phyloP scores from a whole-genome alignment of 2,329 filamentous ascomycete species.

The Camptophora hylomeconis region DNA sequence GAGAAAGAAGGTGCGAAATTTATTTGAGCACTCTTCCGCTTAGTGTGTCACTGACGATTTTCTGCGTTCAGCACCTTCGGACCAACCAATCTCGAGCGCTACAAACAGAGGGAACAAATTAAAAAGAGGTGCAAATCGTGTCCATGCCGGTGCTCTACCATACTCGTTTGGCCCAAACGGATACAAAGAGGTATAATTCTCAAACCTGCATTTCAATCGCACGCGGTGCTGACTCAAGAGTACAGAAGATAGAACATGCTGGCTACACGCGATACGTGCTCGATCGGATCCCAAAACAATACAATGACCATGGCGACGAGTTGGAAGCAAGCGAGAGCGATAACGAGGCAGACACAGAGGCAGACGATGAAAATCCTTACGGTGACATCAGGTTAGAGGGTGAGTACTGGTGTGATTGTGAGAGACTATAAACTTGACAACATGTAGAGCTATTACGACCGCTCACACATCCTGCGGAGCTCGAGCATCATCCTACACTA shows the following conservation, averaged over 20 bases:
- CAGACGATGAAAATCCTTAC: conserved; percentile 50
- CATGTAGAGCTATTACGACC: conserved; percentile 43
- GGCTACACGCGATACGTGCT: conserved; percentile 49
- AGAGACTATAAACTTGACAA: no score
- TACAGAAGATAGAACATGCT: conserved; percentile 46
- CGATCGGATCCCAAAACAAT: conserved; percentile 44
- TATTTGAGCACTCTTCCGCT: neutral
- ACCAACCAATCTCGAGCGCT: conserved; percentile 40
- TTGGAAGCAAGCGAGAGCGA: conserved; percentile 46
- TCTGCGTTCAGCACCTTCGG: conserved; percentile 21
- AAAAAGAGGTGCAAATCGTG: conserved; percentile 42
- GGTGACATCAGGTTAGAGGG: conserved; percentile 44
- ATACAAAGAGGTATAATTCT: conserved; percentile 40
- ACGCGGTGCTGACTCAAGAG: conserved; percentile 6
- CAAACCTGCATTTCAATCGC: neutral
- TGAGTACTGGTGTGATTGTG: conserved; percentile 22
- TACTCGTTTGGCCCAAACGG: conserved; percentile 36
- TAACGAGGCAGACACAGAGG: conserved; percentile 42
- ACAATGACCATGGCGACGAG: conserved; percentile 52
- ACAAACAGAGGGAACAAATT: conserved; percentile 51
- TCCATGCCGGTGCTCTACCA: conserved; percentile 42
- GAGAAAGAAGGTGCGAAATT: conserved; percentile 29
- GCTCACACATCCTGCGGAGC: conserved; percentile 48
- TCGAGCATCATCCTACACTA: conserved; percentile 46
- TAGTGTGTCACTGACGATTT: conserved; percentile 8